A percentile compares a stretch with the other conserved stretches of the same genome.
These are phyloP conservation scores for Skeletonema potamos DNA, from an alignment of 108 stramenopile species.

Conservation along the genomic window DNA sequence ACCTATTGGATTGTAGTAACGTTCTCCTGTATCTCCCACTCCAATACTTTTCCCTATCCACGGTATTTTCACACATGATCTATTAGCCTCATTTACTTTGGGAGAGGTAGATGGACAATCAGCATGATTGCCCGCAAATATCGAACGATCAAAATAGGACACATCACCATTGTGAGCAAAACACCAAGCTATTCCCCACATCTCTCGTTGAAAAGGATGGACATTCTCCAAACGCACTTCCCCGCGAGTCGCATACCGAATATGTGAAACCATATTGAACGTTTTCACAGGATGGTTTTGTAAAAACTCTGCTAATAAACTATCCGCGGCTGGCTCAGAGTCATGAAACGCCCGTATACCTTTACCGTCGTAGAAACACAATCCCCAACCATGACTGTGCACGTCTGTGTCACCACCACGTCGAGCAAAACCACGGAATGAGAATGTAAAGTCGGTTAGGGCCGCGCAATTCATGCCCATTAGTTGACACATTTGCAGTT, in stretches of 20 bases:
- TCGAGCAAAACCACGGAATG: conserved; percentile 74
- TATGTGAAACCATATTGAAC: conserved; percentile 82
- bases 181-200: conserved; percentile 65
- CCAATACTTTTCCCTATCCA: conserved; percentile 40
- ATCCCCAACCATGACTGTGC: conserved; percentile 88
- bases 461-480: conserved; percentile 77
- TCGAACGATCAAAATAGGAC: conserved; percentile 35
- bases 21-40: conserved; percentile 5
- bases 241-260: conserved; percentile 85
- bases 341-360: conserved; percentile 75
- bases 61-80: conserved; percentile 17
- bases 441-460: conserved; percentile 83
- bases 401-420: conserved; percentile 86
- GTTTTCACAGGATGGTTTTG: conserved; percentile 60
- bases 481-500: conserved; percentile 56
- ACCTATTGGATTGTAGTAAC: conserved; percentile 72
- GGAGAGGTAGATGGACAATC: conserved; percentile 12
- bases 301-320: conserved; percentile 72
- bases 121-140: background rate
- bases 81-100: conserved; percentile 2
- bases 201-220: conserved; percentile 80
- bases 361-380: conserved; percentile 61
- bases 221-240: conserved; percentile 74
- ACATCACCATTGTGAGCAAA: conserved; percentile 89
- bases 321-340: conserved; percentile 52